Conservation (phyloP, 108 stramenopile genomes). For the Cyclotella baltica region DNA sequence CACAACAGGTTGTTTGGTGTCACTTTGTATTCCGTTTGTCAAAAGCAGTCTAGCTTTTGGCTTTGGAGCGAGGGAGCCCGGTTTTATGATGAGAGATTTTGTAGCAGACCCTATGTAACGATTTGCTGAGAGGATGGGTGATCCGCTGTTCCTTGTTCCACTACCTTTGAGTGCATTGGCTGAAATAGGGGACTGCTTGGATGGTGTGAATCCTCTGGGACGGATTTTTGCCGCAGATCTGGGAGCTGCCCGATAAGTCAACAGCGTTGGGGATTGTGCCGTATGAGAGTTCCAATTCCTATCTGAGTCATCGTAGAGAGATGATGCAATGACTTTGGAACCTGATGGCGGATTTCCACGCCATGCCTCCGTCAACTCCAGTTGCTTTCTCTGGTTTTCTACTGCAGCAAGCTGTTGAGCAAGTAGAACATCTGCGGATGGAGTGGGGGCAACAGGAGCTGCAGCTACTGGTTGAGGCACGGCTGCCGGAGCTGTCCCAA, state of each 20-base stretch:
- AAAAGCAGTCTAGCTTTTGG: conserved; percentile 62
- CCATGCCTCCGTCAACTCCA: conserved; percentile 78
- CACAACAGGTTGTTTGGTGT: conserved; percentile 21
- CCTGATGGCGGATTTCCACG: conserved; percentile 57
- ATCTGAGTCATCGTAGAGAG: conserved; percentile 43
- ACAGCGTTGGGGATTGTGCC: conserved; percentile 39
- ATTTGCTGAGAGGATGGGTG: conserved; percentile 64
- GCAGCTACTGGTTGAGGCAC: conserved; percentile 45
- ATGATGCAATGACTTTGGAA: conserved; percentile 53
- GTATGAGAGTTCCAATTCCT: conserved; percentile 39
- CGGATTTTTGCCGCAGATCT: conserved; percentile 75
- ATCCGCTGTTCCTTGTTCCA: conserved; percentile 32
- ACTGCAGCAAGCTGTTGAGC: conserved; percentile 81
- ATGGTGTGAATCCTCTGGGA: conserved; percentile 76
- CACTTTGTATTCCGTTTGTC: conserved; percentile 40
- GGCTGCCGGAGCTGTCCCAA: conserved; percentile 54
- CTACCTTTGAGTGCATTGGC: conserved; percentile 32
- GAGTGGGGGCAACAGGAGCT: conserved; percentile 53
- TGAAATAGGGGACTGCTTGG: conserved; percentile 55
- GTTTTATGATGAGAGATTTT: conserved; percentile 65
- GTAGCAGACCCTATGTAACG: conserved; percentile 62
- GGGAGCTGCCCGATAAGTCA: conserved; percentile 59
- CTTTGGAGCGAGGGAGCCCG: conserved; percentile 64
- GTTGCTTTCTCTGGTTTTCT: conserved; percentile 76
- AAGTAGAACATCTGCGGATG: conserved; percentile 71